Evolutionary conservation across 1,139 yeast genomes (phyloP).

Genomic region (Protomyces inundatus): DNA sequence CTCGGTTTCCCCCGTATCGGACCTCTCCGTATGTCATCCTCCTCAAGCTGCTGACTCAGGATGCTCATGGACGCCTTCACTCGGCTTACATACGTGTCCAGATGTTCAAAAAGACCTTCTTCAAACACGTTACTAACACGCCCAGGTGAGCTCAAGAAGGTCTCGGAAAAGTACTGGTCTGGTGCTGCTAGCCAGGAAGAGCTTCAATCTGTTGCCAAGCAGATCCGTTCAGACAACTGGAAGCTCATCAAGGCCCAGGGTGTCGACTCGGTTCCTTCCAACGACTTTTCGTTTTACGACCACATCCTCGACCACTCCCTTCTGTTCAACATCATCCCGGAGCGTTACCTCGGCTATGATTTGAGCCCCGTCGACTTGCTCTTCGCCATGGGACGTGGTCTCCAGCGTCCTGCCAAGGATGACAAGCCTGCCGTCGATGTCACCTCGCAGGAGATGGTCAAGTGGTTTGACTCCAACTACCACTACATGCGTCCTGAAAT

Average conservation of each 20-base stretch:
- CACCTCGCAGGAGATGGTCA: conserved; percentile 85
- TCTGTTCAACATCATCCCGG: conserved; percentile 92
- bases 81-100: background rate
- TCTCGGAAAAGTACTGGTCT: conserved; percentile 97
- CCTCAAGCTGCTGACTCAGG: background rate
- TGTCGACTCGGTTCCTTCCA: conserved; percentile 93
- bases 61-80: background rate
- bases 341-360: conserved; percentile 88
- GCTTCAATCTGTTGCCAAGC: conserved; percentile 86
- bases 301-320: conserved; percentile 91
- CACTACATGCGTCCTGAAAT: conserved; percentile 99
- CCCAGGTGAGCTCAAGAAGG: conserved; percentile 24
- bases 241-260: conserved; percentile 95
- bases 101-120: background rate
- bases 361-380: conserved; percentile 85
- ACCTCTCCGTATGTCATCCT: conserved; percentile 2
- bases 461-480: conserved; percentile 99
- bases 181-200: conserved; percentile 87
- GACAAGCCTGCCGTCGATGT: conserved; percentile 94
- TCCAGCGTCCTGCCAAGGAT: conserved; percentile 96
- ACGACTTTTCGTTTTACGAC: conserved; percentile 97
- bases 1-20: conserved; percentile 31
- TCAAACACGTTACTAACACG: background rate
- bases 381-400: conserved; percentile 99
- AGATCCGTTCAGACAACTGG: conserved; percentile 95